Percentiles rank a stretch among this genome's conserved stretches.
Evolutionary conservation across 768 basidiomycete species (phyloP).

Genomic region (Coprinopsis strossmayeri): DNA sequence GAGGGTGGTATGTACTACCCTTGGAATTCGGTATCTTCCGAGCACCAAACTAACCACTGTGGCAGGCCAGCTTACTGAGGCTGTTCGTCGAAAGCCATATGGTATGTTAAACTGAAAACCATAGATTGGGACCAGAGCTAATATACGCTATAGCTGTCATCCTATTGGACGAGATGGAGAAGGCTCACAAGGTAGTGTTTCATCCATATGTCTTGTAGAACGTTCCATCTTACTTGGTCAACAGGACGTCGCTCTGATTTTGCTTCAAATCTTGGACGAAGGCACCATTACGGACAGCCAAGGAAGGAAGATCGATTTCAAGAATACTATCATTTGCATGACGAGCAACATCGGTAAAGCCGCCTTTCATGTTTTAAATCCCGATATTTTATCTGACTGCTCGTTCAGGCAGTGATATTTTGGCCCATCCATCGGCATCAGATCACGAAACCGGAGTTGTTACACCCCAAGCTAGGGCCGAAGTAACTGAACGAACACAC

Average conservation of each 20-base stretch:
- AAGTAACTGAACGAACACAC: conserved; percentile 69
- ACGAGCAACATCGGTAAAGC: conserved; percentile 77
- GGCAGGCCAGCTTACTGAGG: conserved; percentile 77
- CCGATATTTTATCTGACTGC: not conserved
- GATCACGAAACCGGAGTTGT: conserved; percentile 55
- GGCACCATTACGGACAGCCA: conserved; percentile 87
- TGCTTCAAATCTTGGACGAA: conserved; percentile 89
- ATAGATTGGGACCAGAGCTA: conserved; percentile 1
- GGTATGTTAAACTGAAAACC: conserved; percentile 31
- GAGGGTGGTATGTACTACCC: conserved; percentile 44
- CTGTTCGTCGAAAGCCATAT: conserved; percentile 86
- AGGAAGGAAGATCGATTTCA: conserved; percentile 89
- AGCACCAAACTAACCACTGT: not conserved
- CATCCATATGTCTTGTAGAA: conserved; percentile 14
- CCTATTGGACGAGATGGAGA: conserved; percentile 85
- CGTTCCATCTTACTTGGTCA: not conserved
- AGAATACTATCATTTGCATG: conserved; percentile 90
- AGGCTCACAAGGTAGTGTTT: conserved; percentile 65
- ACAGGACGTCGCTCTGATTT: conserved; percentile 79
- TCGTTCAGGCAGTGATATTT: conserved; percentile 52
- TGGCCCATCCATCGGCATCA: conserved; percentile 61
- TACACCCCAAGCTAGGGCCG: conserved; percentile 49
- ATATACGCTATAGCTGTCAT: conserved; percentile 50
- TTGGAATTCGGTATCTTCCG: no score
- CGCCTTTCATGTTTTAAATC: conserved; percentile 2